These are phyloP conservation scores for Lindgomyces ingoldianus DNA, from an alignment of 495 filamentous ascomycete species.

Conservation along the genomic window DNA sequence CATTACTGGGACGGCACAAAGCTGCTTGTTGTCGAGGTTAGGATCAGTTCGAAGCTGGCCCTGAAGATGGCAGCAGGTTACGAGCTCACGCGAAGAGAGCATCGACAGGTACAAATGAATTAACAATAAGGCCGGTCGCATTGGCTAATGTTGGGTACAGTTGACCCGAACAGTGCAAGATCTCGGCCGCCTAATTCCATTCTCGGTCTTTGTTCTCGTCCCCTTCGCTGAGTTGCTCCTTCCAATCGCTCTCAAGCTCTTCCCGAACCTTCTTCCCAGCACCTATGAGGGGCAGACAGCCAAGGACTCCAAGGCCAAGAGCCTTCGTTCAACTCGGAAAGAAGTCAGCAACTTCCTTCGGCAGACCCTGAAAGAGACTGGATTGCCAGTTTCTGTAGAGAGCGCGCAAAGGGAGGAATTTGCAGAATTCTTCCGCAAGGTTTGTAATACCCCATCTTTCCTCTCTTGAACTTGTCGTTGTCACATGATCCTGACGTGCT, in stretches of 20 bases:
- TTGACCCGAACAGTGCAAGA: slow-evolving; percentile 91
- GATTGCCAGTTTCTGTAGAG: slow-evolving; percentile 79
- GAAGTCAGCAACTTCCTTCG: slow-evolving; percentile 92
- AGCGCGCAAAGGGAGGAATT: slow-evolving; percentile 94
- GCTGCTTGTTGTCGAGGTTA: slow-evolving; percentile 86
- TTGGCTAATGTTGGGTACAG: slow-evolving; percentile 44
- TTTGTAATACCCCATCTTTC: too few species aligned
- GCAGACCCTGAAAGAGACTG: slow-evolving; percentile 87
- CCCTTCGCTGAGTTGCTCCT: slow-evolving; percentile 96
- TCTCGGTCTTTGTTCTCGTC: slow-evolving; percentile 95
- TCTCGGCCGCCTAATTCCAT: slow-evolving; percentile 88
- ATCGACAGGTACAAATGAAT: slow-evolving; percentile 66
- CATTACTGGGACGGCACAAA: slow-evolving; percentile 99
- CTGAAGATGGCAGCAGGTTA: slow-evolving; percentile 98
- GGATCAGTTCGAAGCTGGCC: slow-evolving; percentile 85
- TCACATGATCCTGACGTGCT: background rate
- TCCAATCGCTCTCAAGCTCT: slow-evolving; percentile 86
- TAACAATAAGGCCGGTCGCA: background rate
- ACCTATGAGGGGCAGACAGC: slow-evolving; percentile 92
- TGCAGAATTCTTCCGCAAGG: slow-evolving; percentile 95
- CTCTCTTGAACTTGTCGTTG: background rate
- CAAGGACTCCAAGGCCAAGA: slow-evolving; percentile 82
- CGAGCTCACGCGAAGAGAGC: slow-evolving; percentile 90
- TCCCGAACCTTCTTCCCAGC: slow-evolving; percentile 94
- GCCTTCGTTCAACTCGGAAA: slow-evolving; percentile 81